Base-by-base conservation (phyloP, 2,329 filamentous ascomycete genomes). In the Zasmidium citrigriseum region DNA sequence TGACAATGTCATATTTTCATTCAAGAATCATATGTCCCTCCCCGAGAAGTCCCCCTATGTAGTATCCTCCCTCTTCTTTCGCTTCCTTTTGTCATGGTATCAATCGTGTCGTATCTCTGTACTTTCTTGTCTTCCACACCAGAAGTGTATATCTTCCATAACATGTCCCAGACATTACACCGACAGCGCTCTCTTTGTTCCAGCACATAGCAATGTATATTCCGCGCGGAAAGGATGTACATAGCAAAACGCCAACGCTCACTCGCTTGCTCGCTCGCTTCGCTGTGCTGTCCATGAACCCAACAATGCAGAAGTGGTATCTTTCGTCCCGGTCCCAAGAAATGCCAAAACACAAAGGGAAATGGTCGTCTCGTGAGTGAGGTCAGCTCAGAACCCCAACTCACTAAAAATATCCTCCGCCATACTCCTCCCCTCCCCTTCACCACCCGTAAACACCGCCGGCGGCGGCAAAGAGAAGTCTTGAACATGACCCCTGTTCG, bases 321-420 rank as follows among this genome's bases (percentile, higher is more conserved):
- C 34, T 7, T 41, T 14, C 7, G 4, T 14, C 7, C 34, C 34
- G 34, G 12, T 41, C 34, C 34, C 7, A 29, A 29, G 14, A 41
- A 34, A 34, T 34, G 27, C 27, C 27, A 34, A 41, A 41, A 29
- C 27, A 29, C 7, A 29, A 14, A 14, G 14, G 27, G 14, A 41
- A 41, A 11, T n/a, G 18, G 16, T 9, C 34, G 18, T 41, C 34
- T 16, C 16, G 34, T 9, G 5, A 11, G 12, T 34, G 27, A 14
- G 7, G 7, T 14, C 14, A 34, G 27, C 27, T 34, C 27, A 58
- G 58, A 68, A 73, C 11, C 68, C 68, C 38, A 73, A 60, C 58
- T 73, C 70, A 54, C 58, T 62, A 58, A 71, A 70, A 24, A 72
- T 68, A 5, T 65, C 63, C 12, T 71, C 66, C 9, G 61, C 60